phyloP scores from a whole-genome alignment of 2,329 filamentous ascomycete genomes.

The Pseudogymnoascus sp. region DNA sequence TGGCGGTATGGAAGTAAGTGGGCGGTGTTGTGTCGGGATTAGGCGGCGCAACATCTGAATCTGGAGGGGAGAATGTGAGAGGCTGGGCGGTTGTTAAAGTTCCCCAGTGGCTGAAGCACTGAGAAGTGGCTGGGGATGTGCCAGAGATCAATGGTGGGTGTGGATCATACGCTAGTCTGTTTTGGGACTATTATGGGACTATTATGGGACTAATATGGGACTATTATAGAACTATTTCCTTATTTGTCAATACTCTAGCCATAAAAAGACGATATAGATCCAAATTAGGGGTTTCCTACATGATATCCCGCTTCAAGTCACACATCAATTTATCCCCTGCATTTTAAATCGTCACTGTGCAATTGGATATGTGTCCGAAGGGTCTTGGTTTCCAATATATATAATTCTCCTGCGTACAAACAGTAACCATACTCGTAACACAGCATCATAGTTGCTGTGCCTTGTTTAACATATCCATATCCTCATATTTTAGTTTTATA shows the following conservation, averaged over 20 bases:
- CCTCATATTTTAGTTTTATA: background rate
- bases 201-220: too few relatives aligned
- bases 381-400: background rate
- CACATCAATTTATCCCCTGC: constrained; percentile 1
- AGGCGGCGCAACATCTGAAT: constrained; percentile 10
- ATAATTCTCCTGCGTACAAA: background rate
- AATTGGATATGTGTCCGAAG: constrained; percentile 6
- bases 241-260: background rate
- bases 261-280: background rate
- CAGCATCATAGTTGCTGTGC: background rate
- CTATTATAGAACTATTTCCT: background rate
- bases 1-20: background rate
- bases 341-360: background rate
- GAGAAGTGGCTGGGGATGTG: background rate
- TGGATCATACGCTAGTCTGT: background rate
- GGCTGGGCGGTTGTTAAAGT: background rate
- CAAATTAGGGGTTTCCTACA: background rate
- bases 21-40: background rate
- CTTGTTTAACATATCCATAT: background rate
- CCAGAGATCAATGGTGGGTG: background rate
- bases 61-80: constrained; percentile 15
- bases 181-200: background rate
- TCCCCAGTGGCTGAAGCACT: constrained; percentile 11
- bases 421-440: background rate
- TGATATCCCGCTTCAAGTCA: background rate